phyloP scores from a whole-genome alignment of 192 early-diverging fungal species.

The Umbelopsis isabellina region DNA sequence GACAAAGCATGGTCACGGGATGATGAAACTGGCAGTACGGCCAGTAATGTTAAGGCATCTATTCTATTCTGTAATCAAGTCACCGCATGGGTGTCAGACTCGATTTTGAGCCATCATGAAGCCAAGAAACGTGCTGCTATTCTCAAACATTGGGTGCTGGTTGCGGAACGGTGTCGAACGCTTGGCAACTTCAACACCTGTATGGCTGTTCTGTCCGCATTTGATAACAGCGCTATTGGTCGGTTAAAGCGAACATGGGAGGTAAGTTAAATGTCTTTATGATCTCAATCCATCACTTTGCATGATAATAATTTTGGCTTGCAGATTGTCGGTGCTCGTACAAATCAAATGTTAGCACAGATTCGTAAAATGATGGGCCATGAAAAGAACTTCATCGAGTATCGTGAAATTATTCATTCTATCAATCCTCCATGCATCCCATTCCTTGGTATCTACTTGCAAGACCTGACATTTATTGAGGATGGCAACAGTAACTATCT shows the following conservation, averaged over 20 bases:
- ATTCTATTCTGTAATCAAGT: conserved; percentile 81
- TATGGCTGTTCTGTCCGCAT: conserved; percentile 86
- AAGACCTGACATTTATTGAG: conserved; percentile 85
- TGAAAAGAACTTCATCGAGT: conserved; percentile 73
- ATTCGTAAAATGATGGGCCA: conserved; percentile 74
- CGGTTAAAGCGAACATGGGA: conserved; percentile 93
- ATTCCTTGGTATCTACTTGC: conserved; percentile 80
- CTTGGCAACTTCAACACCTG: conserved; percentile 96
- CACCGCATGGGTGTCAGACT: conserved; percentile 86
- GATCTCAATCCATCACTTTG: too few relatives aligned
- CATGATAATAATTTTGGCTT: too few relatives aligned
- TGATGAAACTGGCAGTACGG: conserved; percentile 60
- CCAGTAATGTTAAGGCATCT: conserved; percentile 86
- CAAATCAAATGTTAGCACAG: conserved; percentile 52
- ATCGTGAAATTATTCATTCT: conserved; percentile 76
- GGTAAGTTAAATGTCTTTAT: conserved; percentile 16
- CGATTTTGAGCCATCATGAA: conserved; percentile 80
- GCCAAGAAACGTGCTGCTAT: conserved; percentile 76
- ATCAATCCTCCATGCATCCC: conserved; percentile 73
- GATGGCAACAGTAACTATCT: conserved; percentile 80
- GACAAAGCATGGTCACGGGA: conserved; percentile 83
- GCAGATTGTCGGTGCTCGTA: conserved; percentile 42
- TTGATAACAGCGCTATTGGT: conserved; percentile 87
- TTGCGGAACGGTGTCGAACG: conserved; percentile 80
- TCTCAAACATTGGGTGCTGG: conserved; percentile 82